A percentile compares a stretch with the other conserved stretches of the same genome.
These are phyloP conservation scores for Cinnamomum micranthum DNA, from an alignment of 164 flowering plant genomes.

Conservation along the genomic window DNA sequence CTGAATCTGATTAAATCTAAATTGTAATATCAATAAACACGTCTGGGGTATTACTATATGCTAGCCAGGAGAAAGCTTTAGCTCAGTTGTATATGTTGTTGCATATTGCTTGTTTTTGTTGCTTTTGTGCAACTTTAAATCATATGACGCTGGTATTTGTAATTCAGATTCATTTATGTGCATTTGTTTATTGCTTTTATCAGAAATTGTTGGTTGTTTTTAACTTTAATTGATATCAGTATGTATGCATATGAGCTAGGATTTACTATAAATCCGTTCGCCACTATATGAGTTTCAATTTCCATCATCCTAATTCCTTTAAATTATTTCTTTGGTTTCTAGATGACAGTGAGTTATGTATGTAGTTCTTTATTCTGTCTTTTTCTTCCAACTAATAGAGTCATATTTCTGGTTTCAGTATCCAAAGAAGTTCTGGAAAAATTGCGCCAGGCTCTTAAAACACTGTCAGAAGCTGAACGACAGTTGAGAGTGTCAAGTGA, in stretches of 20 bases:
- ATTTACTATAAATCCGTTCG: neutral
- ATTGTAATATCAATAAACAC: neutral
- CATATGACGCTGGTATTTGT: neutral
- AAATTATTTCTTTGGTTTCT: too few relatives aligned
- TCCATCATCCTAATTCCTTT: neutral
- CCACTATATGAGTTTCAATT: neutral
- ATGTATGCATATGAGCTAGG: neutral
- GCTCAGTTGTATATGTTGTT: neutral
- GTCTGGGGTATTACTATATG: neutral
- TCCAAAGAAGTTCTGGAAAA: constrained; percentile 94
- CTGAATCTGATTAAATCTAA: neutral
- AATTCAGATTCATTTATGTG: neutral
- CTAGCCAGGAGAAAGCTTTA: neutral
- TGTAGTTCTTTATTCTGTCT: neutral
- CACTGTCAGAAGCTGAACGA: constrained; percentile 93
- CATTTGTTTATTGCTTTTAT: neutral
- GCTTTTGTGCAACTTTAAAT: neutral
- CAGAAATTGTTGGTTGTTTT: neutral
- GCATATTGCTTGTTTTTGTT: neutral
- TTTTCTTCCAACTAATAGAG: neutral
- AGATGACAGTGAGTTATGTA: too few relatives aligned
- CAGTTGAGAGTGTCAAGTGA: constrained; percentile 93
- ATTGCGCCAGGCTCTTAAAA: constrained; percentile 89
- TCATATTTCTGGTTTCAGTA: constrained; percentile 43
- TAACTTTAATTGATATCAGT: neutral